Base-by-base conservation (phyloP, 805 yeast species). In the Metschnikowia chrysomelidarum region DNA sequence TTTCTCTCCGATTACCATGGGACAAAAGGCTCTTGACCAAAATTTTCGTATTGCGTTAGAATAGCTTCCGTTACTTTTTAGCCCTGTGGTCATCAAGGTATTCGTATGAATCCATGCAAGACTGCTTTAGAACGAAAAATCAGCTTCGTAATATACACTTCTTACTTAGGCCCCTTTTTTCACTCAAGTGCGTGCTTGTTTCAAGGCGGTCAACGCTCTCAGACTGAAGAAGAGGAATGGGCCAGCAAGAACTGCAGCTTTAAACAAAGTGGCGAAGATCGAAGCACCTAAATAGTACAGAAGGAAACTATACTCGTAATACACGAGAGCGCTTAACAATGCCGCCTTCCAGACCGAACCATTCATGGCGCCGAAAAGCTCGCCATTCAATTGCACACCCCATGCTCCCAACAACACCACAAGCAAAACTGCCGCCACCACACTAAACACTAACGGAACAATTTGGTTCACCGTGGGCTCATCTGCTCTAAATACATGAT, bases 201-300 rank as follows among this genome's bases (percentile, higher is more conserved):
- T 56, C 48, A 68, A 70, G 36, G 60, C 67, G 52, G 81, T 70
- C 50, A 86, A 69, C 12, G 80, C 82, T 47, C 76, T 74, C n/a
- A 83, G 69, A 10, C 93, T 93, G 34, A 78, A 59, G 53, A 72
- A 70, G 25, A 83, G 53, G 19, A 80, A 64, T 21, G 82, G 70
- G 1, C 78, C 67, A 4, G 73, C 73, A 36, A 82, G 59, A 15
- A 77, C 49, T 5, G 66, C 63, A 14, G 64, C 54, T 41, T 75
- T 66, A 44, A 64, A 61, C 24, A 83, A 51, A 5, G 87, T 73
- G 12, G 69, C 64, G 57, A 83, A 83, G 25, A 83, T 80, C 11
- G 82, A 69, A 22, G 76, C 66, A 13, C 76, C 74, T 47, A 74
- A 53, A 59, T 71, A 83, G 60, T 83, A 83, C 41, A 65, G 69